Percentiles rank a stretch among this genome's conserved stretches.
phyloP scores from a whole-genome alignment of 2,329 filamentous ascomycete genomes.

The Talaromyces piceae region DNA sequence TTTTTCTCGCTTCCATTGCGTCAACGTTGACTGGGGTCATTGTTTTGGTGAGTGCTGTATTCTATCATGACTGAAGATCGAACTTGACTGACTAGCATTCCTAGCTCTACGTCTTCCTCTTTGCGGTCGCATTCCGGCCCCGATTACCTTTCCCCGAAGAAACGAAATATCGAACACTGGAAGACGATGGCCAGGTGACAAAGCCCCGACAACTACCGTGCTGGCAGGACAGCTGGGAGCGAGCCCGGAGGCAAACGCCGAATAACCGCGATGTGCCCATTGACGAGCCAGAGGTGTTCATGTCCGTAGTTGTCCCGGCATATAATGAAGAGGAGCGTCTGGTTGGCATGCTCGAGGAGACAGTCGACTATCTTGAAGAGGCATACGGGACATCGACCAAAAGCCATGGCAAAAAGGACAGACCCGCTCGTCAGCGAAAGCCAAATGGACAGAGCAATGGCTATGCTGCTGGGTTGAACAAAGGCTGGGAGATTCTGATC shows the following conservation, averaged over 20 bases:
- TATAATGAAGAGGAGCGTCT: conserved; percentile 90
- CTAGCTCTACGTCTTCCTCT: conserved; percentile 54
- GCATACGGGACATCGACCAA: conserved; percentile 55
- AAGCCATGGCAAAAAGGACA: conserved; percentile 2
- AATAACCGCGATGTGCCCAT: conserved; percentile 30
- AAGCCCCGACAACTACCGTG: conserved; percentile 60
- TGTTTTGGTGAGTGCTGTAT: conserved; percentile 5
- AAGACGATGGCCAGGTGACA: conserved; percentile 54
- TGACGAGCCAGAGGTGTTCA: conserved; percentile 69
- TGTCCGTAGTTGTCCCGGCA: conserved; percentile 88
- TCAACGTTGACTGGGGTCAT: conserved; percentile 1
- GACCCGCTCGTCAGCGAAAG: conserved; percentile 9
- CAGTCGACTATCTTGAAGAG: conserved; percentile 74
- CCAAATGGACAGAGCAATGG: conserved; percentile 26
- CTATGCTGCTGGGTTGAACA: conserved; percentile 23
- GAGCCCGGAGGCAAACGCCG: conserved; percentile 43
- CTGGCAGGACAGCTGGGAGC: conserved; percentile 75
- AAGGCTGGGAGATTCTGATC: conserved; percentile 86
- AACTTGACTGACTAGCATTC: not conserved
- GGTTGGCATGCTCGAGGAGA: conserved; percentile 78
- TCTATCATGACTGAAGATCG: not conserved
- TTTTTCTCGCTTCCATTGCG: conserved; percentile 3
- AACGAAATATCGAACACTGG: conserved; percentile 74
- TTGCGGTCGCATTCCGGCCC: conserved; percentile 71
- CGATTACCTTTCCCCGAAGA: conserved; percentile 67